phyloP scores from a whole-genome alignment of 441 rosid species.

The Erodium trifolium region DNA sequence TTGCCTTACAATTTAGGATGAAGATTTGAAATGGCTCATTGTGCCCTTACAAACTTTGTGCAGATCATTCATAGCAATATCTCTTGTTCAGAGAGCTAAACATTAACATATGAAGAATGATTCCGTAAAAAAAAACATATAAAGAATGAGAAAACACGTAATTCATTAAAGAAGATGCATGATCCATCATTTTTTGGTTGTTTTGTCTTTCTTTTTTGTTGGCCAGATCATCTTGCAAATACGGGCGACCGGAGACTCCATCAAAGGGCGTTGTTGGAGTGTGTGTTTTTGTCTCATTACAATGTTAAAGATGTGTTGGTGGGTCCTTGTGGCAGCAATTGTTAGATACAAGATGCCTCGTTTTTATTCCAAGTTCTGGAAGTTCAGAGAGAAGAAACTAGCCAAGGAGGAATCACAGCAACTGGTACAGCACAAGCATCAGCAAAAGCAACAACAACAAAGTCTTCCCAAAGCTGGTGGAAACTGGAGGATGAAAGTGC shows the following conservation, averaged over 20 bases:
- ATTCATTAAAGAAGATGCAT: no score
- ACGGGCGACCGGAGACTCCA: conserved; percentile 16
- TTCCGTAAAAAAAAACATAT: no score
- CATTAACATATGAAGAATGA: no score
- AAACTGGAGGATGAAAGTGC: conserved; percentile 68
- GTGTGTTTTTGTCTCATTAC: conserved; percentile 21
- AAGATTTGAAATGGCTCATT: no score
- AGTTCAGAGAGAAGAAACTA: conserved; percentile 26
- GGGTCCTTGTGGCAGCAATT: conserved; percentile 37
- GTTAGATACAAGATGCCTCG: conserved; percentile 35
- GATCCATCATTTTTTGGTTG: no score
- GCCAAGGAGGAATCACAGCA: conserved; percentile 29
- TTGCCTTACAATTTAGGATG: no score
- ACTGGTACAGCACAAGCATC: conserved; percentile 25
- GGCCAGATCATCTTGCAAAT: conserved; percentile 10
- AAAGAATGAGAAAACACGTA: no score
- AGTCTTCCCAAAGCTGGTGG: conserved; percentile 50
- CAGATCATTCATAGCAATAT: no score
- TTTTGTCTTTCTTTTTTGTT: no score
- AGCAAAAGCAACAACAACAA: conserved; percentile 49
- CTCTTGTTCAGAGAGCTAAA: no score
- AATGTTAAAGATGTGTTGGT: conserved; percentile 47
- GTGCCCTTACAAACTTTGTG: no score
- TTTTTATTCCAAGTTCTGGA: conserved; percentile 28
- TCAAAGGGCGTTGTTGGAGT: conserved; percentile 26